These are phyloP conservation scores for Coriaria nepalensis DNA, from an alignment of 306 rosid genomes.

Conservation along the genomic window DNA sequence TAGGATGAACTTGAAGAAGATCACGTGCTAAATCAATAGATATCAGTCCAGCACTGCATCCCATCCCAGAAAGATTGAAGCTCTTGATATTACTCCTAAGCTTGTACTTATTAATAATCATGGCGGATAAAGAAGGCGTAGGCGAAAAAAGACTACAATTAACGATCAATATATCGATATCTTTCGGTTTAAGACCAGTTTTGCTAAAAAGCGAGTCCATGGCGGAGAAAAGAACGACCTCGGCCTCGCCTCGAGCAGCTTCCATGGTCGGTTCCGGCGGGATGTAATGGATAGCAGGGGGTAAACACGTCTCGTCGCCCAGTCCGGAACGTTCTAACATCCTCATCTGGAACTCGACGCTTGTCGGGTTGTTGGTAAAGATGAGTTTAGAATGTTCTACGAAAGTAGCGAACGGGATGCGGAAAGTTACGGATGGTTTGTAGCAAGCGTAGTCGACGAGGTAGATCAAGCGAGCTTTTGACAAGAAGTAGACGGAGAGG, in stretches of 20 bases:
- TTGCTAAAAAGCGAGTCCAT: constrained; percentile 49
- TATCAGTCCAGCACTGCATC: constrained; percentile 81
- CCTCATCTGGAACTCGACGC: constrained; percentile 85
- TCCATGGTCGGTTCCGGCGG: constrained; percentile 94
- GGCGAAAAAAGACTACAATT: constrained; percentile 86
- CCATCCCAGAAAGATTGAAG: constrained; percentile 92
- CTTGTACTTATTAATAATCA: constrained; percentile 83
- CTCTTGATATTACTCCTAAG: constrained; percentile 68
- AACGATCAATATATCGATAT: constrained; percentile 67
- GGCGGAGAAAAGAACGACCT: constrained; percentile 73
- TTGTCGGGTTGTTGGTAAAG: constrained; percentile 59
- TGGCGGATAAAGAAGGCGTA: constrained; percentile 78
- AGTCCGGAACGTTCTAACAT: constrained; percentile 88
- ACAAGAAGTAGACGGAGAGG: constrained; percentile 73
- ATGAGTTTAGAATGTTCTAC: constrained; percentile 84
- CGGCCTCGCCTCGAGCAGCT: constrained; percentile 66
- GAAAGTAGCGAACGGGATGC: constrained; percentile 90
- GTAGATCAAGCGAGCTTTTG: constrained; percentile 68
- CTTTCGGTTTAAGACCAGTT: constrained; percentile 71
- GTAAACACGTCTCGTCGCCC: constrained; percentile 75
- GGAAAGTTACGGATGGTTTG: constrained; percentile 75
- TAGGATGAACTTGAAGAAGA: constrained; percentile 83
- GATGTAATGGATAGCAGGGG: constrained; percentile 69
- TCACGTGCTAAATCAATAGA: constrained; percentile 84
- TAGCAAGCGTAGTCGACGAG: constrained; percentile 86